phyloP scores from a whole-genome alignment of 2,329 filamentous ascomycete genomes.

The Phaeoacremonium minimum region DNA sequence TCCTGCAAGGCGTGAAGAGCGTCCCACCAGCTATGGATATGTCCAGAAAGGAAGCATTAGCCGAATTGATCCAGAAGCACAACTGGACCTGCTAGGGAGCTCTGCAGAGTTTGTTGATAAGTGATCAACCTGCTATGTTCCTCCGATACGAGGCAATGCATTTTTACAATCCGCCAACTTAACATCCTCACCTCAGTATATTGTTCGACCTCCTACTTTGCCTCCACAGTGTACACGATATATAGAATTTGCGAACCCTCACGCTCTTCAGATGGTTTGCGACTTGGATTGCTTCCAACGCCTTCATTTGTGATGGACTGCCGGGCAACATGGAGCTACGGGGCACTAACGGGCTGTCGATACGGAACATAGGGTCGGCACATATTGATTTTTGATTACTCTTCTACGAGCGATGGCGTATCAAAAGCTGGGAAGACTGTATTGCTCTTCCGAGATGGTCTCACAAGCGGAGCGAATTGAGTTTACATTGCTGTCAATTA shows the following conservation, averaged over 20 bases:
- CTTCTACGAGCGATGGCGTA: constrained; percentile 10
- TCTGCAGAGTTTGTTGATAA: constrained; percentile 52
- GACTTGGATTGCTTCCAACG: no score
- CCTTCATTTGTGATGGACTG: no score
- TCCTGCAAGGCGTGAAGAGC: constrained; percentile 28
- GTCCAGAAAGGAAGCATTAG: constrained; percentile 56
- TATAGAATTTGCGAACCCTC: neutral
- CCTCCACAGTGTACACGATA: neutral
- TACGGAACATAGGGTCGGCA: constrained; percentile 6
- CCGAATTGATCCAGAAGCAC: constrained; percentile 43
- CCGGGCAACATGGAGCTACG: neutral
- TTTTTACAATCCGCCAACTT: neutral
- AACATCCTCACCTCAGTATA: neutral
- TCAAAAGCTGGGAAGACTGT: no score
- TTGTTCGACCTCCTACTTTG: neutral
- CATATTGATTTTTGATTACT: constrained; percentile 7
- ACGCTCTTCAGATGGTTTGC: neutral
- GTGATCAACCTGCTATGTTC: neutral
- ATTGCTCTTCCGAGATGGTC: no score
- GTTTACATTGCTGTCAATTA: no score
- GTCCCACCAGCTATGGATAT: constrained; percentile 49
- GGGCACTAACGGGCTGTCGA: constrained; percentile 5
- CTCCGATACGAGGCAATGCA: neutral
- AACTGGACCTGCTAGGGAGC: constrained; percentile 44
- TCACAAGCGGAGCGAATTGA: no score